A percentile compares a stretch with the other conserved stretches of the same genome.
Conservation (phyloP, 768 basidiomycete species). For the Astraeus odoratus region DNA sequence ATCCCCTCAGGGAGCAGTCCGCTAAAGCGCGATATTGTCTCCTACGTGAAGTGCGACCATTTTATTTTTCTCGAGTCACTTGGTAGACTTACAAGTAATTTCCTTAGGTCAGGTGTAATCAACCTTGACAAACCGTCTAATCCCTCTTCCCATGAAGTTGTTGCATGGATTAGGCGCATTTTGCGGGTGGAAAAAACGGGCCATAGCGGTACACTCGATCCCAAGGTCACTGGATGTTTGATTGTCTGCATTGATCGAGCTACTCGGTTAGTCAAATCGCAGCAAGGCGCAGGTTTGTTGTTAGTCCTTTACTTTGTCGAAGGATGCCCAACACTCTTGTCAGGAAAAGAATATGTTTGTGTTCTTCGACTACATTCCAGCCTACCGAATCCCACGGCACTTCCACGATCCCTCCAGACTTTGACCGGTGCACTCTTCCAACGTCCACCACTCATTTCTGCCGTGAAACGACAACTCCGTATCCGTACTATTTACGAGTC, state of each 20-base stretch:
- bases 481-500: conserved; percentile 97
- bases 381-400: conserved; percentile 73
- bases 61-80: background rate
- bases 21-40: conserved; percentile 85
- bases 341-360: conserved; percentile 97
- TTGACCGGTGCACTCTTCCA: conserved; percentile 98
- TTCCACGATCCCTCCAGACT: conserved; percentile 92
- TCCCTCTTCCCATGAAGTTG: conserved; percentile 98
- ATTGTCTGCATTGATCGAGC: conserved; percentile 99
- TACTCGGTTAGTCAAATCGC: conserved; percentile 94
- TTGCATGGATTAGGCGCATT: conserved; percentile 98
- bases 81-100: conserved; percentile 1
- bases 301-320: background rate
- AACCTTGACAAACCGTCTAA: conserved; percentile 99
- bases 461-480: conserved; percentile 96
- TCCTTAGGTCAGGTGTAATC: conserved; percentile 88
- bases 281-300: conserved; percentile 90
- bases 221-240: conserved; percentile 97
- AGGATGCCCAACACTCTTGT: conserved; percentile 2
- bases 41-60: conserved; percentile 77
- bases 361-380: conserved; percentile 87
- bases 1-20: conserved; percentile 93
- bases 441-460: conserved; percentile 96
- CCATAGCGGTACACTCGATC: conserved; percentile 97
- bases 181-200: conserved; percentile 96